Base-by-base conservation (phyloP, 1,284 basidiomycete species). In the Rhodotorula sp. region DNA sequence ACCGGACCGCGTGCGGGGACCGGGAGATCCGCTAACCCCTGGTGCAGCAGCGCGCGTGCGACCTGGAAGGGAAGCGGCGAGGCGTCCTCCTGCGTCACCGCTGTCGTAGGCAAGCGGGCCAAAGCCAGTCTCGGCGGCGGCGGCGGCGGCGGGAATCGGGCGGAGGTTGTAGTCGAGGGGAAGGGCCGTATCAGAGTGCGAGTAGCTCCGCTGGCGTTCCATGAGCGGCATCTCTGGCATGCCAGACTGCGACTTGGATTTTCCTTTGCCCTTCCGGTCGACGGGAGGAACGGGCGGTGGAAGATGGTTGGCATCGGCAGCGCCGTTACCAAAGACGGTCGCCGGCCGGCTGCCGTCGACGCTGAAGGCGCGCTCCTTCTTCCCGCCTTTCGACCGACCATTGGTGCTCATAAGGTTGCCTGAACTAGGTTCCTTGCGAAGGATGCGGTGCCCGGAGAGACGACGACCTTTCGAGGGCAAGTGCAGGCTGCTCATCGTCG, bases 191-290 rank as follows among this genome's bases (percentile, higher is more conserved):
- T 60, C 46, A n/a, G 51, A 58, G 47, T 61, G 46, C 31, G 64
- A 65, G 56, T 65, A 57, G 56, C 64, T 58, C 15, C 64, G 56
- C 47, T 65, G 56, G 46, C 64, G 64, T 5, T 29, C 20, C 58
- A 71, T 57, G 6, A 58, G 65, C 46, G 64, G 61, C 54, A 67
- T 58, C 10, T 31, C 52, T 15, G 23, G 39, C 23, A 14, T 21
- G 18, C 43, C 52, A 26, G 5, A 57, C 21, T 47, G 34, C 5
- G 56, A 51, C 49, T 62, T 67, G 57, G 63, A 61, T 23, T 65
- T 58, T 5, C 67, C 72, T 56, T 74, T 74, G 59, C 67, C 67
- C 56, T 72, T 72, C 26, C 62, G 61, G 51, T 72, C 71, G 16
- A 61, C 20, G 8, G 62, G 21, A 18, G 59, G 60, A 39, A 57